Evolutionary conservation across 2,329 filamentous ascomycete species (phyloP).

Genomic region (Fusarium tjaetaba): DNA sequence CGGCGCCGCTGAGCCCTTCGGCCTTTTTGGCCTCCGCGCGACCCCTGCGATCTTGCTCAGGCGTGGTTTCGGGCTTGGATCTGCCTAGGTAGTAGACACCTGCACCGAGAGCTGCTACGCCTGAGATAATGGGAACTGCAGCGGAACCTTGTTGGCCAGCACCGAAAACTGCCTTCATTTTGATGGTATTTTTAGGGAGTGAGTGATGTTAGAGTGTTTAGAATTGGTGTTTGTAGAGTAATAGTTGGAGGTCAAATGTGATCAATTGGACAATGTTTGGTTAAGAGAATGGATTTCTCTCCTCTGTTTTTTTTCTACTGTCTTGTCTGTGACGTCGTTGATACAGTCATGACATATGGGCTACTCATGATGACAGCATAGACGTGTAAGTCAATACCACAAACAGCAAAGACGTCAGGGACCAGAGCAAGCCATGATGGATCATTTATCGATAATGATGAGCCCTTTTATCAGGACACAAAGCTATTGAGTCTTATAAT

Average conservation of each 20-base stretch:
- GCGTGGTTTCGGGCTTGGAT: conserved; percentile 14
- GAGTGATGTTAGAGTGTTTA: background rate
- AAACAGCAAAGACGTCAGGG: conserved; percentile 14
- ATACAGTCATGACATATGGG: conserved; percentile 32
- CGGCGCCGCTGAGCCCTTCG: conserved; percentile 46
- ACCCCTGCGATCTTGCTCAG: conserved; percentile 27
- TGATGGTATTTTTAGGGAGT: background rate
- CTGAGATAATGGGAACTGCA: conserved; percentile 29
- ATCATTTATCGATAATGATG: background rate
- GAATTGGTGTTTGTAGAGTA: background rate
- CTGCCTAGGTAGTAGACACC: conserved; percentile 37
- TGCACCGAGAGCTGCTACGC: conserved; percentile 37
- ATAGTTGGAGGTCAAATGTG: background rate
- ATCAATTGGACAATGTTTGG: conserved; percentile 4
- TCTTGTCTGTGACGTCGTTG: conserved; percentile 33
- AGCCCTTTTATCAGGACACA: background rate
- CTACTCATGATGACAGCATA: conserved; percentile 40
- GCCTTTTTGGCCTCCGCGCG: conserved; percentile 46
- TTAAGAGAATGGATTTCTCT: background rate
- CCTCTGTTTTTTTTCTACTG: conserved; percentile 12
- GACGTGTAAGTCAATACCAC: conserved; percentile 21
- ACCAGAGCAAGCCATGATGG: conserved; percentile 13
- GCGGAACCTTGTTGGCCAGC: conserved; percentile 32
- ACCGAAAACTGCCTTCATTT: conserved; percentile 33
- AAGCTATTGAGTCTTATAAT: background rate